Evolutionary conservation across 2,329 filamentous ascomycete genomes (phyloP), one percentile per base, ranked within the genome.

Genomic region (Botrytis pseudocinerea): DNA sequence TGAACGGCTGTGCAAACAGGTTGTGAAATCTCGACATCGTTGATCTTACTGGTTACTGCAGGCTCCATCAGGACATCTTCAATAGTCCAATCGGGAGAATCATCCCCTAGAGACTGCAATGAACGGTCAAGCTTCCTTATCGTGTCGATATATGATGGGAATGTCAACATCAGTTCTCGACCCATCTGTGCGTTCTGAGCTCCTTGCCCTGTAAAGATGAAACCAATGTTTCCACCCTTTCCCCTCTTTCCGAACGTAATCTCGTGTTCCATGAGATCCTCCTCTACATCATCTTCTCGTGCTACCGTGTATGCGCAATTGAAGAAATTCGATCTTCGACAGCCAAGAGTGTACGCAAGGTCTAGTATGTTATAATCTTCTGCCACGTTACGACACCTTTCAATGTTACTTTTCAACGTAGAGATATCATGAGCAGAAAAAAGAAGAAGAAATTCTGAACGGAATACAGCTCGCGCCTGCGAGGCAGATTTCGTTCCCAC

Each of bases 1-100:
- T 88, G 86, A 4, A 88, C 74, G 0, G 85, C 84, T 0, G 84
- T 85, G 73, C 82, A 85, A 79, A 83, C 78, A 69, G 84, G 83
- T 75, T 85, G 83, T 5, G 74, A 72, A 16, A 73, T 59, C 40
- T 72, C 63, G 22, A 46, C 51, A 46, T 69, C 38, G 14, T 72
- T 59, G 3, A 72, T 68, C 20, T 20, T 59, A 22, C 70, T 72
- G 16, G n/a, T 62, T 5, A 69, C 70, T 74, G 84, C 82, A 2
- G 79, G 81, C 12, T 64, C 42, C 60, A 51, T 42, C 9, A 77
- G 38, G 73, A 83, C 81, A 46, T 82, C 78, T 2, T 71, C 44
- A 38, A 79, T 25, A 14, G 48, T 71, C 76, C 76, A 77, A 12
- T 18, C 25, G 1, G 74, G 74, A 5, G 69, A 25, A 54, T 68